Evolutionary conservation across 192 early-diverging fungal genomes (phyloP), one percentile per base, ranked within the genome.

Genomic region (Linnemannia zychae): DNA sequence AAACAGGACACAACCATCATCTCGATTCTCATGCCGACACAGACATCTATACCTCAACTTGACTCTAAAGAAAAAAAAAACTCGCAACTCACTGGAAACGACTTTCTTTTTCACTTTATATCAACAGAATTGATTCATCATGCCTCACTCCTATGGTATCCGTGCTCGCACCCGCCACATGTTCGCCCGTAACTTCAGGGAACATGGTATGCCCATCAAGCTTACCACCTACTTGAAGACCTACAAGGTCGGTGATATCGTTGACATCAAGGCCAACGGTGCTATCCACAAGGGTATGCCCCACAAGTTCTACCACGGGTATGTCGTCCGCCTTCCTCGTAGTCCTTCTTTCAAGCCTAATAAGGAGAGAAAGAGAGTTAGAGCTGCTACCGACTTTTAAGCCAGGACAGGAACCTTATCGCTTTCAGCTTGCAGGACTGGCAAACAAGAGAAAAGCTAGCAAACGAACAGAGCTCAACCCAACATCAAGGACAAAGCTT

Each of bases 231-330:
- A 99, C 95, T 88, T 99, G 87, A 97, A 96, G 93, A 96, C 90
- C 89, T 99, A 98, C 96, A 98, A 98, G 94, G 96, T 98, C 74
- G 98, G 98, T 74, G 98, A 99, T 89, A 98, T 99, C 79, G 97
- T 98, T 77, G 97, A 99, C 91, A 97, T 99, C 93, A 98, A 98
- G 94, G 98, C 96, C 76, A 97, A 98, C 93, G 97, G 96, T 91
- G 97, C 98, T 80, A 90, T 98, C 89, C 98, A 99, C 92, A 97
- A 98, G 95, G 98, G 98, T 91, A 96, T 99, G 95, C 98, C 98
- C 86, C 98, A 99, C 96, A 99, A 98, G 95, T 99, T 95, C 95
- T 99, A 99, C 95, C 98, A 99, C 91, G 97, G 97, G 94, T 95
- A 82, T 71, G 73, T 79, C 46, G 20, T 44, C 78, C 34, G 57